phyloP scores from a whole-genome alignment of 2,329 filamentous ascomycete species.

The Aspergillus sp. region DNA sequence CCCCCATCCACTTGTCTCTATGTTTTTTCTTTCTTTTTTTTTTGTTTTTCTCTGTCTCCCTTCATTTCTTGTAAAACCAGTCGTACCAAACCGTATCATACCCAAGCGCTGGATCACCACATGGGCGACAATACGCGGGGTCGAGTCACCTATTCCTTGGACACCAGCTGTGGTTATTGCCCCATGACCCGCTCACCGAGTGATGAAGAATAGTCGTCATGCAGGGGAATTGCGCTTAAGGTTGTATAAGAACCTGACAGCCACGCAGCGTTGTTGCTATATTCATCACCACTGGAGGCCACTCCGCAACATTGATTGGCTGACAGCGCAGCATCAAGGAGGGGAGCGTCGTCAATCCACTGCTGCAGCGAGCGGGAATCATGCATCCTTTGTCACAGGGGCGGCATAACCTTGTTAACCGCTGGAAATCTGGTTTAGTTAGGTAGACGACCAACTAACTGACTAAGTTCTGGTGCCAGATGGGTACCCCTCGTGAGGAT shows the following conservation, averaged over 20 bases:
- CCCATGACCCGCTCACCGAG: not conserved
- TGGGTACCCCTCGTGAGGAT: no score
- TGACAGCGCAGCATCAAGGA: not conserved
- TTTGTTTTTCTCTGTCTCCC: not conserved
- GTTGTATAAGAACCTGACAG: not conserved
- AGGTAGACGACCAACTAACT: no score
- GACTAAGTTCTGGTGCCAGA: no score
- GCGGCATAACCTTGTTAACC: not conserved
- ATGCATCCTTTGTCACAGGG: not conserved
- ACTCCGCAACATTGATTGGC: not conserved
- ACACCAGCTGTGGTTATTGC: not conserved
- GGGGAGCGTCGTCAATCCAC: no score
- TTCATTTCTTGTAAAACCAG: not conserved
- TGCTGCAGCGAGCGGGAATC: not conserved
- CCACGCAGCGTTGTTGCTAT: slow-evolving; percentile 1
- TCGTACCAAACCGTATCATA: not conserved
- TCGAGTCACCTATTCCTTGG: not conserved
- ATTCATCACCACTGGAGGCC: not conserved
- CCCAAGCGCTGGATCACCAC: not conserved
- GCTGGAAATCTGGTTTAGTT: no score
- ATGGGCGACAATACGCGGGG: not conserved
- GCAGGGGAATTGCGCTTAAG: slow-evolving; percentile 7
- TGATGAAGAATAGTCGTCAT: slow-evolving; percentile 3
- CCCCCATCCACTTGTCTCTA: not conserved
- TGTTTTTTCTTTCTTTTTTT: no score